These are phyloP conservation scores for Amphichorda felina DNA, from an alignment of 2,329 filamentous ascomycete species.

Conservation along the genomic window DNA sequence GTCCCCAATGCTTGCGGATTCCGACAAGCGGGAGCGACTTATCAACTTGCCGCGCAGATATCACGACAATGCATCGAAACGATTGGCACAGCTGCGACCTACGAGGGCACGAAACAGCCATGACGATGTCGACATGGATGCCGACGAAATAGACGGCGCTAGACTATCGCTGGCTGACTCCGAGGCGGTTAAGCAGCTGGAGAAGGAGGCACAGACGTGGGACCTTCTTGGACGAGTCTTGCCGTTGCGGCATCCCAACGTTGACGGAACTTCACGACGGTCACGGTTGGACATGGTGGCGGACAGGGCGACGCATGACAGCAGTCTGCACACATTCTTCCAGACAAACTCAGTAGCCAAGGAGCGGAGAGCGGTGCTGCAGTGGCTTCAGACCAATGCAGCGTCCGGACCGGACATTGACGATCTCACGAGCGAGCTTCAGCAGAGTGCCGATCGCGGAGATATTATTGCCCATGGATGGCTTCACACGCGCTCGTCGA, in stretches of 20 bases:
- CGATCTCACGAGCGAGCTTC: conserved; percentile 62
- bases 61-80: conserved; percentile 36
- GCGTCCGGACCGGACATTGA: conserved; percentile 61
- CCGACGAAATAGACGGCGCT: conserved; percentile 34
- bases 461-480: conserved; percentile 81
- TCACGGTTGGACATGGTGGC: not conserved
- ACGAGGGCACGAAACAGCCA: conserved; percentile 15
- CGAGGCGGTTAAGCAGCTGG: conserved; percentile 39
- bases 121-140: conserved; percentile 42
- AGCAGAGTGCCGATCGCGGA: conserved; percentile 64
- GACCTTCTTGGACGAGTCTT: conserved; percentile 68
- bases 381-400: conserved; percentile 76
- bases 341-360: conserved; percentile 58
- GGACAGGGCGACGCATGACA: conserved; percentile 7
- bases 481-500: conserved; percentile 80
- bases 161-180: conserved; percentile 11
- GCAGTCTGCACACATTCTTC: conserved; percentile 39
- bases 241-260: conserved; percentile 45
- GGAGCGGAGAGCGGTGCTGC: conserved; percentile 69
- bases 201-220: conserved; percentile 85
- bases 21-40: conserved; percentile 52
- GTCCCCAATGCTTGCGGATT: conserved; percentile 28
- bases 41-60: conserved; percentile 50
- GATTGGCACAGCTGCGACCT: conserved; percentile 17
- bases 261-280: not conserved